Conservation (phyloP, 2,329 filamentous ascomycete genomes). For the Colletotrichum neosansevieriae region DNA sequence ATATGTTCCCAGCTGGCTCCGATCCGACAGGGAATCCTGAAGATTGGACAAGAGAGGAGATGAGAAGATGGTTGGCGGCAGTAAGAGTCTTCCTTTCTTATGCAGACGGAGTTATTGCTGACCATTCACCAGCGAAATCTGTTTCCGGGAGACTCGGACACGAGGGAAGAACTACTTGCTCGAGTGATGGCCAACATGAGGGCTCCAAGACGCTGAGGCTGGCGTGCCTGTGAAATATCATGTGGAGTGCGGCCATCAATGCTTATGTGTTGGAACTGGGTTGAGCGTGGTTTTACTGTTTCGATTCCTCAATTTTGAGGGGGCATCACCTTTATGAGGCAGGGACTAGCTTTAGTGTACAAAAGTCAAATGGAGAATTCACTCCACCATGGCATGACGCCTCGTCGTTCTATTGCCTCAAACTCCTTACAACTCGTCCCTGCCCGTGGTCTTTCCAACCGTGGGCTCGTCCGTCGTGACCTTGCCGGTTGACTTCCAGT, state of each 20-base stretch:
- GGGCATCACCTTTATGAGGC: neutral
- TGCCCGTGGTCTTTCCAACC: conserved; percentile 77
- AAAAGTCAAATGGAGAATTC: neutral
- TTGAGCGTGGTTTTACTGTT: neutral
- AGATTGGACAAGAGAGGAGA: conserved; percentile 82
- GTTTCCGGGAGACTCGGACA: conserved; percentile 57
- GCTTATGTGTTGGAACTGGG: too few relatives aligned
- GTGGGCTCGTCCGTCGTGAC: conserved; percentile 56
- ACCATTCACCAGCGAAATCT: conserved; percentile 56
- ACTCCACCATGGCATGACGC: neutral
- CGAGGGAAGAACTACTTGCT: conserved; percentile 60
- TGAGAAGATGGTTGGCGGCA: conserved; percentile 82
- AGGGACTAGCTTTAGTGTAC: conserved; percentile 9
- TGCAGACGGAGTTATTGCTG: conserved; percentile 27
- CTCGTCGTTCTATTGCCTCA: neutral
- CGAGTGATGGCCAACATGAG: conserved; percentile 62
- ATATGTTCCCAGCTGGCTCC: conserved; percentile 80
- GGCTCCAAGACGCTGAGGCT: conserved; percentile 46
- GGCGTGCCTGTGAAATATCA: neutral
- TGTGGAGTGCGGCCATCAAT: too few relatives aligned
- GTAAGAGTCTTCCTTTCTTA: conserved; percentile 63
- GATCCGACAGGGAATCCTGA: conserved; percentile 83
- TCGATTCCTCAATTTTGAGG: neutral
- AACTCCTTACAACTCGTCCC: conserved; percentile 75
- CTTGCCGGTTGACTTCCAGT: conserved; percentile 78